A percentile compares a stretch with the other conserved stretches of the same genome.
Evolutionary conservation across 2,329 filamentous ascomycete species (phyloP).

Genomic region (Botrytis fragariae): DNA sequence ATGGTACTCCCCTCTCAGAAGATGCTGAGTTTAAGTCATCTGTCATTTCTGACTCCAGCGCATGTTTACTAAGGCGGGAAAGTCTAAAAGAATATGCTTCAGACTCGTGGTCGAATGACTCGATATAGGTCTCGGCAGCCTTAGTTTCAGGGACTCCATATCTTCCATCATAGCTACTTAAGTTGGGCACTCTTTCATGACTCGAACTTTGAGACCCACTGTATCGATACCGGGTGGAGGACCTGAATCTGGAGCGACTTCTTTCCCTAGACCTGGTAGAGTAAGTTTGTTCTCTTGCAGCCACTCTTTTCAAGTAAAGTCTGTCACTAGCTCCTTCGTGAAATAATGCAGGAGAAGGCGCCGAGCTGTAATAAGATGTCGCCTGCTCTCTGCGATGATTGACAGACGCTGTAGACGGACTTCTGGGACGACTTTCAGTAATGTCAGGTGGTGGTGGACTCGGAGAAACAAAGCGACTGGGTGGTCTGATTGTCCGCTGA

Average conservation of each 20-base stretch:
- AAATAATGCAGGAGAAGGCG: background rate
- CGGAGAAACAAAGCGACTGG: background rate
- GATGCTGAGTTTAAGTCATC: background rate
- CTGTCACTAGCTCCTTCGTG: background rate
- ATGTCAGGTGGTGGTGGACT: background rate
- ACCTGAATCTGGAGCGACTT: background rate
- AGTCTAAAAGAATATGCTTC: constrained; percentile 7
- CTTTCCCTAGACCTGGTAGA: background rate
- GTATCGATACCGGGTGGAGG: background rate
- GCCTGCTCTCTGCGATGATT: background rate
- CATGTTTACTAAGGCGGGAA: constrained; percentile 1
- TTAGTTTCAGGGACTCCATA: background rate
- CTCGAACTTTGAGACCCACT: background rate
- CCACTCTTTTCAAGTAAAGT: background rate
- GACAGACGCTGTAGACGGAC: background rate
- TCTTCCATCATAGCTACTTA: background rate
- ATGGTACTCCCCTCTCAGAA: background rate
- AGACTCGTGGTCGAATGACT: background rate
- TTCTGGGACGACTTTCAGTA: background rate
- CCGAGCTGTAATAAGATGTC: background rate
- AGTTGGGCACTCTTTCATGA: background rate
- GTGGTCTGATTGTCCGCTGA: background rate
- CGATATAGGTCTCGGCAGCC: background rate
- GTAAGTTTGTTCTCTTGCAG: background rate
- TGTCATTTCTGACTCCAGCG: background rate